Base-by-base conservation (phyloP, 768 basidiomycete species). In the Gautieria morchelliformis region DNA sequence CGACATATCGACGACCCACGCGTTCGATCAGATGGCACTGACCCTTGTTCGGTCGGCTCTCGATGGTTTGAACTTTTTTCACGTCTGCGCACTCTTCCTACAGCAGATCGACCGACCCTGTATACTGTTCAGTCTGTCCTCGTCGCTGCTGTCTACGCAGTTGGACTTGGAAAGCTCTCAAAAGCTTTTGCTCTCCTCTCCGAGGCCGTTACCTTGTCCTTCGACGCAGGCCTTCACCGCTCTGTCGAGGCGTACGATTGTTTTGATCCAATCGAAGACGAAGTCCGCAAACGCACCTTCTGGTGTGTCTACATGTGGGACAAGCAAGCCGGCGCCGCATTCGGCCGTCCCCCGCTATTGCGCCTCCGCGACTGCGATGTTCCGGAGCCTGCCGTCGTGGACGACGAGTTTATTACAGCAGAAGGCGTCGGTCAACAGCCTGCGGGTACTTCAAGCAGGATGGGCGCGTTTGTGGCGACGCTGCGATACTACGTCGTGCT, bases 291-390 rank as follows among this genome's bases (percentile, higher is more conserved):
- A 70, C 84, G 93, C 63, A 95, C 93, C 0, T 96, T 96, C 69
- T 96, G 93, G 92, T 90, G 90, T 59, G 90, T 94, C 27, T 96
- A 95, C 71, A 79, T 90, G 51, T 95, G 93, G 93, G 93, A 96
- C 71, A 95, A 96, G 71, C 93, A 94, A 65, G 82, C 93, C 7
- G 76, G 83, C 11, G 87, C 89, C 58, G 87, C 91, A 69, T 94
- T 95, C 67, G 93, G 93, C 24, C 77, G 93, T 24, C 93, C 93
- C 33, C 83, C 92, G 3, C 80, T 93, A 76, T 78, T 96, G 62
- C 80, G 92, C 47, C 71, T 94, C 60, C 78, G 89, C 60, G 93
- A 95, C 67, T 93, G 91, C 70, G 93, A 96, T 66, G 87, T 93
- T n/a, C 78, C 82, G 5, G 93, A 94, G 67, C 91, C 92, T 2